Percentiles rank a stretch among this genome's conserved stretches.
Conservation (phyloP, 371 early-diverging fungal species). For the Blakeslea trispora region DNA sequence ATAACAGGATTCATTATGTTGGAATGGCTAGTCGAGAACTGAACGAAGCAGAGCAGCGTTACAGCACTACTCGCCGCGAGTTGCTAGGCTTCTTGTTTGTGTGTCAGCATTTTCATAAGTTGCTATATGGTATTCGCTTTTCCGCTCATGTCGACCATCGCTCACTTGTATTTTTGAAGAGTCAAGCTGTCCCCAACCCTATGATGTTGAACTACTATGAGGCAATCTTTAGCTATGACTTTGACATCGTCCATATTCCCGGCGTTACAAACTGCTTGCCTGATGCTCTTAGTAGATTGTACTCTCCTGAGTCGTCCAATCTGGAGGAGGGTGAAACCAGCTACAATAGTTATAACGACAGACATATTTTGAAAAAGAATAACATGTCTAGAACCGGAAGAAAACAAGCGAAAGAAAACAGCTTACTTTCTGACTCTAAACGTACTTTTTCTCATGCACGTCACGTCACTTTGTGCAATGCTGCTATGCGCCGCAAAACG, state of each 20-base stretch:
- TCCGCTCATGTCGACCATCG: conserved; percentile 1
- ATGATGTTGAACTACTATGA: conserved; percentile 4
- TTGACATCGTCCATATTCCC: conserved; percentile 13
- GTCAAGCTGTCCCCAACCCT: not conserved
- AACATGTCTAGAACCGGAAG: not conserved
- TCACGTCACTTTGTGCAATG: not conserved
- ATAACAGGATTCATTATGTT: not conserved
- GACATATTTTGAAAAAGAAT: not conserved
- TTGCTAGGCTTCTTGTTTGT: not conserved
- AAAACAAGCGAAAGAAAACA: too few relatives aligned
- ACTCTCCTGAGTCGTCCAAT: not conserved
- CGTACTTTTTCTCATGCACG: not conserved
- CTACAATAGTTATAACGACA: not conserved
- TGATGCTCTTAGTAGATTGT: conserved; percentile 14
- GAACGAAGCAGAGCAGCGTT: not conserved
- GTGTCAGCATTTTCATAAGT: conserved; percentile 1
- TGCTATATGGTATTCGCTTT: conserved; percentile 2
- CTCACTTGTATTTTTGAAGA: not conserved
- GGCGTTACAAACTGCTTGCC: conserved; percentile 16
- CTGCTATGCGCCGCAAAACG: too few relatives aligned
- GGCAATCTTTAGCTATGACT: conserved; percentile 4
- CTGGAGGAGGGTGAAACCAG: conserved; percentile 11
- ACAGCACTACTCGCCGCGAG: too few relatives aligned
- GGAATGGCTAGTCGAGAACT: conserved; percentile 8
- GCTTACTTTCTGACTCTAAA: too few relatives aligned